phyloP scores from a whole-genome alignment of 2,329 filamentous ascomycete species.

The Fusarium nanum region DNA sequence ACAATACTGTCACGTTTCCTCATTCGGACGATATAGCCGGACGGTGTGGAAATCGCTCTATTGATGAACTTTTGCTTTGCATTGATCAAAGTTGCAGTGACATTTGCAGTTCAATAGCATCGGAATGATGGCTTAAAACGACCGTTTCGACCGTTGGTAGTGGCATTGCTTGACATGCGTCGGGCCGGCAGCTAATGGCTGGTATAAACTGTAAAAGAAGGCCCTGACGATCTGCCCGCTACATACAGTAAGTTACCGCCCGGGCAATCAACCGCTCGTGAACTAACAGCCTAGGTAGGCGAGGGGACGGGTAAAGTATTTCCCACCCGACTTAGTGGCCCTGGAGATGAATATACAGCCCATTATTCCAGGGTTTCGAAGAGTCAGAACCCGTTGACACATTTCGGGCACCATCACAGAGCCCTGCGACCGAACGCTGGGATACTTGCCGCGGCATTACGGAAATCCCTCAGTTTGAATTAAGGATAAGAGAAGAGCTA shows the following conservation, averaged over 20 bases:
- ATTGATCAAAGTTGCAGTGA: not conserved
- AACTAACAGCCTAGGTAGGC: not conserved
- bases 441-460: not conserved
- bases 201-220: constrained; percentile 2
- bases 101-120: constrained; percentile 13
- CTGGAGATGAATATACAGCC: not conserved
- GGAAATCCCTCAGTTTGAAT: not conserved
- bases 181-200: constrained; percentile 13
- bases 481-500: not conserved
- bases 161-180: constrained; percentile 9
- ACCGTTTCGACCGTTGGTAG: constrained; percentile 21
- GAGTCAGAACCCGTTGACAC: constrained; percentile 1
- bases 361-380: not conserved
- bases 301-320: not conserved
- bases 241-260: not conserved
- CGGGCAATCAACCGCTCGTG: too few species aligned
- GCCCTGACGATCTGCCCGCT: not conserved
- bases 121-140: constrained; percentile 8
- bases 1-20: not conserved
- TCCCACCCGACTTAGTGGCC: not conserved
- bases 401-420: not conserved
- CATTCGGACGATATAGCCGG: not conserved
- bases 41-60: not conserved
- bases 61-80: not conserved
- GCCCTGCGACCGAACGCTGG: not conserved